Percentiles rank a stretch among this genome's conserved stretches.
These are phyloP conservation scores for Lepidium campestre DNA, from an alignment of 441 rosid genomes.

Conservation along the genomic window DNA sequence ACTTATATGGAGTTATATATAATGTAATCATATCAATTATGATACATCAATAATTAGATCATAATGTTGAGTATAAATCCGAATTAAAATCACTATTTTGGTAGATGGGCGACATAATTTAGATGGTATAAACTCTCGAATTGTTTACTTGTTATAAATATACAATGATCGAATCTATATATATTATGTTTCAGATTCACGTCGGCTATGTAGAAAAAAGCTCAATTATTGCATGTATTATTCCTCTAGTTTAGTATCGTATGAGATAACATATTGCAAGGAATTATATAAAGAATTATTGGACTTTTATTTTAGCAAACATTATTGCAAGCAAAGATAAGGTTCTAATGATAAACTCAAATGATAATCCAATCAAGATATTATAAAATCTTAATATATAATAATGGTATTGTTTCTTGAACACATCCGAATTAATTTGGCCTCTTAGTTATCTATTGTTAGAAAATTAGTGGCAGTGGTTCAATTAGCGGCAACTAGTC, in stretches of 20 bases:
- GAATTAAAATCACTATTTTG: not conserved
- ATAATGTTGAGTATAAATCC: not conserved
- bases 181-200: not conserved
- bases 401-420: slow-evolving; percentile 9
- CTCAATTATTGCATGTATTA: too few relatives aligned
- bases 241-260: not conserved
- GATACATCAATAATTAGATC: not conserved
- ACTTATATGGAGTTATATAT: not conserved
- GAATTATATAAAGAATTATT: not conserved
- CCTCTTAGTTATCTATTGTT: not conserved
- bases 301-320: not conserved
- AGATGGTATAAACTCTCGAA: not conserved
- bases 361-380: not conserved
- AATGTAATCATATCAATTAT: not conserved
- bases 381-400: not conserved
- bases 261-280: slow-evolving; percentile 1
- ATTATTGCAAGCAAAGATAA: slow-evolving; percentile 2
- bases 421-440: slow-evolving; percentile 13
- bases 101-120: not conserved
- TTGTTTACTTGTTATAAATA: too few relatives aligned
- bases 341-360: not conserved
- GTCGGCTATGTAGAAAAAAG: not conserved
- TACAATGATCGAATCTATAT: too few relatives aligned
- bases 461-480: slow-evolving; percentile 11
- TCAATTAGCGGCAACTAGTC: slow-evolving; percentile 17